phyloP scores from a whole-genome alignment of 2,329 filamentous ascomycete genomes.

The Verticillium longisporum region DNA sequence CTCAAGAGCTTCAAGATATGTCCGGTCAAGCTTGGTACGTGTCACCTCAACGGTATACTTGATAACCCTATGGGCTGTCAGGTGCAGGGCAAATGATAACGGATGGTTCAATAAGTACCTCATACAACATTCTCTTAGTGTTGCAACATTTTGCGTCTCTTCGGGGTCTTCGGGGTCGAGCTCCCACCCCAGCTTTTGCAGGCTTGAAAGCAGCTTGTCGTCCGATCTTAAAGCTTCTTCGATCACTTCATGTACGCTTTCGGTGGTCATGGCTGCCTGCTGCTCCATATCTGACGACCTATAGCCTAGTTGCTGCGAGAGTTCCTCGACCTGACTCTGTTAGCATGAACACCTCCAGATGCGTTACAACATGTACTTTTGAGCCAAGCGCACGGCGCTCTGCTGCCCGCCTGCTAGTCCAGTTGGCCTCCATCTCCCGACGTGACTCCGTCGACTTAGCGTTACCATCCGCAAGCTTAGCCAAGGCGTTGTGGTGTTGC shows the following conservation, averaged over 20 bases:
- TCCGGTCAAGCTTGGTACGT: conserved; percentile 46
- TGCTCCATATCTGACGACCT: conserved; percentile 43
- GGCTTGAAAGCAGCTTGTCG: conserved; percentile 56
- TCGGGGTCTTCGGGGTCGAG: conserved; percentile 46
- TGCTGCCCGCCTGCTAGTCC: conserved; percentile 29
- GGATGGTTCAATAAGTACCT: conserved; percentile 23
- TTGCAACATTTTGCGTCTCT: conserved; percentile 45
- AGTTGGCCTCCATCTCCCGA: conserved; percentile 24
- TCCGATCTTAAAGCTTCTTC: conserved; percentile 50
- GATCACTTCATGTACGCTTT: conserved; percentile 39
- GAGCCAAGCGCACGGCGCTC: conserved; percentile 33
- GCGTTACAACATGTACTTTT: conserved; percentile 26
- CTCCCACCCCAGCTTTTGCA: conserved; percentile 60
- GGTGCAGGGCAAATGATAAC: background rate
- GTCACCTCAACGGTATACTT: conserved; percentile 50
- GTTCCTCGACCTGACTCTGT: conserved; percentile 34
- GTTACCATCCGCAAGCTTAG: conserved; percentile 39
- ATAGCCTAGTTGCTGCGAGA: conserved; percentile 38
- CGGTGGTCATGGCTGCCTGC: conserved; percentile 37
- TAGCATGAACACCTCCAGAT: background rate
- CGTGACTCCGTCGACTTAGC: conserved; percentile 25
- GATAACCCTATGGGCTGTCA: conserved; percentile 35
- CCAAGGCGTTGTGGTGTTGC: conserved; percentile 55
- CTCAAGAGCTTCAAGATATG: conserved; percentile 43
- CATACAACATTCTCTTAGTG: conserved; percentile 52